These are phyloP conservation scores for Panus rudis DNA, from an alignment of 768 basidiomycete species.

Conservation along the genomic window DNA sequence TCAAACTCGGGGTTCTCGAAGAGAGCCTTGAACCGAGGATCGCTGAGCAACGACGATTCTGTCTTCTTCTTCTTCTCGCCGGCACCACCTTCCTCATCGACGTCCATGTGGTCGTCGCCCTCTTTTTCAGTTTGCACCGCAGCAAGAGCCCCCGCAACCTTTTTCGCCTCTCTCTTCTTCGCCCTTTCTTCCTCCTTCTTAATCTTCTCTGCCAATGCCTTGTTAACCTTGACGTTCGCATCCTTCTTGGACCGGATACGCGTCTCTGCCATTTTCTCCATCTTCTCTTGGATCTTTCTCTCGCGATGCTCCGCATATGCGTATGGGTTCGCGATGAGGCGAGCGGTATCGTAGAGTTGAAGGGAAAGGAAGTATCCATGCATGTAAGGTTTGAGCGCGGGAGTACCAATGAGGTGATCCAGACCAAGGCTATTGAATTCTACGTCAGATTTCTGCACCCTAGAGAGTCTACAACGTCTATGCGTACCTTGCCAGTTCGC, in stretches of 20 bases:
- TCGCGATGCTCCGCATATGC: constrained; percentile 93
- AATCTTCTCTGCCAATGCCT: constrained; percentile 83
- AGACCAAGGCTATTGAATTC: constrained; percentile 65
- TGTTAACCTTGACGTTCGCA: constrained; percentile 68
- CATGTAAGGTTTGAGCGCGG: constrained; percentile 98
- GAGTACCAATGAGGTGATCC: constrained; percentile 90
- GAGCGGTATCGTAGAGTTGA: constrained; percentile 92
- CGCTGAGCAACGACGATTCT: constrained; percentile 55
- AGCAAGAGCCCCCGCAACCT: constrained; percentile 18
- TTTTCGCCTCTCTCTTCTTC: constrained; percentile 38
- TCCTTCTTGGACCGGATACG: constrained; percentile 84
- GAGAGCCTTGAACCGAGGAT: constrained; percentile 84
- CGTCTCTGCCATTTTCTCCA: constrained; percentile 90
- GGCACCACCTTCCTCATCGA: constrained; percentile 25
- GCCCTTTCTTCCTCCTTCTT: constrained; percentile 57
- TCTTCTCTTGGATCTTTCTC: constrained; percentile 76
- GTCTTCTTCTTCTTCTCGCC: constrained; percentile 22
- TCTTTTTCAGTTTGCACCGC: constrained; percentile 8
- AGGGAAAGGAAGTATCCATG: constrained; percentile 98
- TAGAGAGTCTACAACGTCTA: neutral
- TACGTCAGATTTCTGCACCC: neutral
- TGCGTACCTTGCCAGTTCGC: constrained; percentile 77
- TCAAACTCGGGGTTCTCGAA: constrained; percentile 90
- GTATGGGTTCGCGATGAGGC: constrained; percentile 93
- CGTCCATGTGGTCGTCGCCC: constrained; percentile 25